Evolutionary conservation across 2,329 filamentous ascomycete species (phyloP), one percentile per base, ranked within the genome.

Genomic region (Pseudocercospora crystallina): DNA sequence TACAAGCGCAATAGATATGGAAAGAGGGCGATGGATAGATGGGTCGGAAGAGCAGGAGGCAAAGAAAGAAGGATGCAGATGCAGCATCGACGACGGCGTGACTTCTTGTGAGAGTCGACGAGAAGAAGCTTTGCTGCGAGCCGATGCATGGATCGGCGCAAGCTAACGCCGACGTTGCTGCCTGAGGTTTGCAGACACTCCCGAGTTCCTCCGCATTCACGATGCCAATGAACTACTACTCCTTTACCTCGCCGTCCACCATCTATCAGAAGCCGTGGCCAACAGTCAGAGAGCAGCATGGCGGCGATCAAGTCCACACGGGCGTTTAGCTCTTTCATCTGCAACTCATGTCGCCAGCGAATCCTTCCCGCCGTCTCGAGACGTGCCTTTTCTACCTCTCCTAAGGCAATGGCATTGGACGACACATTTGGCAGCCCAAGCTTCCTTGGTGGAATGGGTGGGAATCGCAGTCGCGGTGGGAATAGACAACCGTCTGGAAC

Each of bases 311-410:
- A 45, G 13, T 47, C 58, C 2, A 51, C 58, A 13, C 57, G 62
- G 14, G 59, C 66, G 26, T 59, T 72, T 48, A 61, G 58, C 40
- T 62, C 62, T 40, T 67, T 67, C 15, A 61, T 64, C 34, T 72
- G 69, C 61, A 53, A 69, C 51, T 68, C 70, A 52, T 73, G 72
- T 56, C 68, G 70, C 38, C 61, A 65, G 13, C 58, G 61, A 39
- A 55, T 65, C 17, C 51, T 60, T 29, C 47, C 58, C 2, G 43
- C 50, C 42, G 31, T 57, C 2, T 43, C 57, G n/a, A 38, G 20
- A 41, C 70, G 70, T 41, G 51, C 65, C 51, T 70, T 75, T 59
- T 65, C 66, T 14, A 66, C 62, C 34, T 63, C 66, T 13, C 57
- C 65, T 43, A 26, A 26, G 20, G 20, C 20, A 7, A 26, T 26